Evolutionary conservation across 1,284 basidiomycete genomes (phyloP).

Genomic region (Exsudoporus floridanus): DNA sequence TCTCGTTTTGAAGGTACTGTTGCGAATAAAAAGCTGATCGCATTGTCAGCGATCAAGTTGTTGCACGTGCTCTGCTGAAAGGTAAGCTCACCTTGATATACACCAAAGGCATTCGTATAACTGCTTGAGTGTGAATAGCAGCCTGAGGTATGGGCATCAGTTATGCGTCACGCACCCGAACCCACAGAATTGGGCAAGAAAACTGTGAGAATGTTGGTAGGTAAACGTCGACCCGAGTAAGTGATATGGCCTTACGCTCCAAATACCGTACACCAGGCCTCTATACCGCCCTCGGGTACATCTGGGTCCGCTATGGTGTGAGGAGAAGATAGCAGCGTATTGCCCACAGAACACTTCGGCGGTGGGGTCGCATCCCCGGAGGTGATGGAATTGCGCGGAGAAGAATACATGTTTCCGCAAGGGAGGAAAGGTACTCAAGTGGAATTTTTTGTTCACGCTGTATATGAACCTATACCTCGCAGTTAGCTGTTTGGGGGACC

Average conservation of each 20-base stretch:
- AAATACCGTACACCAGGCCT: constrained; percentile 32
- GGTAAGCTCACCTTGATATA: constrained; percentile 36
- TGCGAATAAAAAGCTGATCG: constrained; percentile 29
- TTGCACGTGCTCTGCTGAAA: background rate
- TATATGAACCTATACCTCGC: constrained; percentile 2
- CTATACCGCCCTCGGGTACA: constrained; percentile 28
- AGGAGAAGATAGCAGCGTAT: background rate
- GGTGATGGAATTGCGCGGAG: constrained; percentile 16
- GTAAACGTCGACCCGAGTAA: background rate
- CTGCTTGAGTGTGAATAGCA: constrained; percentile 9
- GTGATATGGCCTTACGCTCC: constrained; percentile 23
- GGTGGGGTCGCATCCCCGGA: constrained; percentile 37
- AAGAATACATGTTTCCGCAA: constrained; percentile 6
- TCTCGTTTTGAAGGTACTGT: constrained; percentile 35
- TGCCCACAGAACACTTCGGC: constrained; percentile 28
- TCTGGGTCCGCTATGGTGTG: background rate
- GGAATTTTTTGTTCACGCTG: background rate
- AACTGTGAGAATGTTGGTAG: constrained; percentile 16
- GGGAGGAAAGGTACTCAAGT: background rate
- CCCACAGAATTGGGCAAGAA: constrained; percentile 30
- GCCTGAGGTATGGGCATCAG: background rate
- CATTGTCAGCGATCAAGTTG: background rate
- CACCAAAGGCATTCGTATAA: constrained; percentile 29
- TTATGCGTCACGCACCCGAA: constrained; percentile 22
- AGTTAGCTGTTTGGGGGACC: background rate